Evolutionary conservation across 768 basidiomycete species (phyloP).

Genomic region (Mrakia gelida): DNA sequence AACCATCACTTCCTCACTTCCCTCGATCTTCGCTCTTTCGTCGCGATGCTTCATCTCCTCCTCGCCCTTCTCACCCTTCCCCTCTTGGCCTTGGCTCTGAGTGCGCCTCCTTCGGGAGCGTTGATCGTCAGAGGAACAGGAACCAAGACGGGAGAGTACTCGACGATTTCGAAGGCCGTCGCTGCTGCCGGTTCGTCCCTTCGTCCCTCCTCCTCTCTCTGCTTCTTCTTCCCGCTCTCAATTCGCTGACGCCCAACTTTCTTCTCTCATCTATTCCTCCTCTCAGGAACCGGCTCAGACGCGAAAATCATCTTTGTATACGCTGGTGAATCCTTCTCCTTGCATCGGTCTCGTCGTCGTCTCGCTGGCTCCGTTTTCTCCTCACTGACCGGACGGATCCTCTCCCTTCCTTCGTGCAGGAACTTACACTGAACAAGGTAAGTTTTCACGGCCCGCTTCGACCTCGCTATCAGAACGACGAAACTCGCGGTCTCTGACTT

Average conservation of each 20-base stretch:
- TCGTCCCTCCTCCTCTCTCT: no score
- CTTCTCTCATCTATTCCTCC: no score
- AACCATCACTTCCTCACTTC: not conserved
- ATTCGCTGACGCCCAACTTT: no score
- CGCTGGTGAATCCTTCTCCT: no score
- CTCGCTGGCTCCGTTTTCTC: no score
- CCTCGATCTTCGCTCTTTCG: not conserved
- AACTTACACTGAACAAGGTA: not conserved
- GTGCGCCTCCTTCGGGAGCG: not conserved
- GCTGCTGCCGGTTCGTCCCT: not conserved
- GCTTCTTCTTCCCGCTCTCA: no score
- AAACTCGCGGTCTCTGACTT: not conserved
- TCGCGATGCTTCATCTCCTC: not conserved
- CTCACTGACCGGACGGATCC: no score
- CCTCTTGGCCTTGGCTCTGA: not conserved
- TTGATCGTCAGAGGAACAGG: not conserved
- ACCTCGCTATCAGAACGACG: not conserved
- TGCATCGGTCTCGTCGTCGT: no score
- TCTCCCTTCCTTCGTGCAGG: no score
- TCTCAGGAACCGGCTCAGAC: not conserved
- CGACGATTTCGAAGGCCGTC: not conserved
- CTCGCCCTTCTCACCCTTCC: not conserved
- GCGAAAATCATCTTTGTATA: not conserved
- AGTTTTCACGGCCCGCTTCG: no score
- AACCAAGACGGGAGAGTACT: not conserved